Base-by-base conservation (phyloP, 1,284 basidiomycete genomes). In the Fistulina hepatica region DNA sequence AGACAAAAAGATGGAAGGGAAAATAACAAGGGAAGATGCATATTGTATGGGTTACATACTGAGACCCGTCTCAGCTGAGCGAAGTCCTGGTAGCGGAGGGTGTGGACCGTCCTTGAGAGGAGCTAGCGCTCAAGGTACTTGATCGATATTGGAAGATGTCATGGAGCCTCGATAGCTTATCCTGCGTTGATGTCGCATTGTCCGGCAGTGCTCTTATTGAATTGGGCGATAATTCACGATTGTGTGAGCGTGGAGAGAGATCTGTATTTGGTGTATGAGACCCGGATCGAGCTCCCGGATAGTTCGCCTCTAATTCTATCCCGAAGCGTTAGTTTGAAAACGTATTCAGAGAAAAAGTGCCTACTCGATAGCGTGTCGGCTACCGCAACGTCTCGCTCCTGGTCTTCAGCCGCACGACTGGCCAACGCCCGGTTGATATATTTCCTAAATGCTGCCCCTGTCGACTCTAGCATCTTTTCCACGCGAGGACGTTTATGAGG, bases 401-500 rank as follows among this genome's bases (percentile, higher is more conserved):
- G 70, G 51, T 91, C 88, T 51, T 92, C 88, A 5, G 81, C 81
- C 12, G 85, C 85, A 41, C 89, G 72, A 53, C 74, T 86, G 0
- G 84, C 83, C 16, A 89, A 58, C 5, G 84, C 85, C 39, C 84
- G 73, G 26, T 76, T 82, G 49, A 89, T 86, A 49, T 89, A 89
- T 55, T 88, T 88, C 39, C 80, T 69, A 63, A 89, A 89, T 2
- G 81, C 81, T 19, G 83, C 71, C 2, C 83, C 83, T 2, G 85
- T 88, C 3, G 79, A 74, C 51, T 89, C 82, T 5, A 90, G 64
- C 61, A 90, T 71, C 52, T 85, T 81, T 48, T 92, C 86, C 12
- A 97, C 88, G 41, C 82, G 80, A 4, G 73, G 65, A 51, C 81
- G 76, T 56, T 93, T 92, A 48, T 90, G 82, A 0, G 93, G 94